Evolutionary conservation across 2,329 filamentous ascomycete species (phyloP), one percentile per base, ranked within the genome.

Genomic region (Botrytis medusae): DNA sequence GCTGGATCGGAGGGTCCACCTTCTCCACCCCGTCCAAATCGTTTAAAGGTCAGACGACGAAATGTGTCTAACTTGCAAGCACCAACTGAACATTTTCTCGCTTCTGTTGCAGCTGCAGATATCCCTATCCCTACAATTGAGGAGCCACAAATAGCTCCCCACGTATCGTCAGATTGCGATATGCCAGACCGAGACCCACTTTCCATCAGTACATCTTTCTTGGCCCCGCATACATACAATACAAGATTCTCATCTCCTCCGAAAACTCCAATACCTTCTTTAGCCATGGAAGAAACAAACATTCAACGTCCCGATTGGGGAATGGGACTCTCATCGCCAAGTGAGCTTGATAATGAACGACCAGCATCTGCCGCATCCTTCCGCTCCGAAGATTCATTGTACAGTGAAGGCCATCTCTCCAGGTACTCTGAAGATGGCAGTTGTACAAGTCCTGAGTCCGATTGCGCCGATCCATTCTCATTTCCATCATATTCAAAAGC

Each of bases 41-140:
- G 80, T 69, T 72, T 81, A 25, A 80, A 78, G 72, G 76, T 81
- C 32, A 76, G 76, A 62, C 65, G 80, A 68, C 78, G 80, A 62
- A 78, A 79, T 76, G 76, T 76, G 42, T 79, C 78, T 32, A 78
- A 64, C 54, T 73, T 79, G 81, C 85, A 77, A 74, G 88, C 88
- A 54, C 88, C 89, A 2, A 91, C 89, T 1, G 85, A 90, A 78
- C 88, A 91, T 69, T 91, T 91, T 78, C 85, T 91, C n/a, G 89
- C 88, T 4, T 91, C 89, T 6, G 89, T 91, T 73, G 89, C 88
- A 62, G 88, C 89, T 29, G 89, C 88, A 74, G 89, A 91, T 79
- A 83, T 90, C 6, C 88, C 89, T 37, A 86, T 91, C 69, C 89
- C 89, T 22, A 91, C 89, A 80, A 90, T 91, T 72, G 89, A 91